Evolutionary conservation across 139 green algal species (phyloP), one percentile per base, ranked within the genome.

Genomic region (Zygnema circumcarinatum): DNA sequence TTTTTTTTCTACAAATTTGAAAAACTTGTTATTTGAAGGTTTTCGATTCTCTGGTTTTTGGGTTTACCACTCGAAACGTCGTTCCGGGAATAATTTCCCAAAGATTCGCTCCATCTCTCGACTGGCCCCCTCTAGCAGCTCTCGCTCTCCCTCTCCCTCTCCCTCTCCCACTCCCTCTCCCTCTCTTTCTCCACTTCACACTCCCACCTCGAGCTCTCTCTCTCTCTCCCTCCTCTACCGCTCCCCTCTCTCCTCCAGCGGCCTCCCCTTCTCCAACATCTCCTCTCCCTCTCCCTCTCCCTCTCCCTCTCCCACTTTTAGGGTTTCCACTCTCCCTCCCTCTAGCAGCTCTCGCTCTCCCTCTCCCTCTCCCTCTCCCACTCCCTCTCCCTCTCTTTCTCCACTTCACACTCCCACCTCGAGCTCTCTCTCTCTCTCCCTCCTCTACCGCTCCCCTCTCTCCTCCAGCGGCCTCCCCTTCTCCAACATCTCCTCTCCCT

Each of bases 81-180:
- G 78, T 85, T 25, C 78, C 78, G 32, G 78, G 78, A 38, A 85
- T 85, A 1, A 74, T 38, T 16, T 85, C 40, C 78, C 78, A 85
- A 21, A 36, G 3, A n/a, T 81, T 1, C 3, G 39, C 74, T 69
- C 74, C 31, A 2, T 53, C 74, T 38, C 31, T 69, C 32, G 39
- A n/a, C 35, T 53, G 29, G 33, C 31, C 31, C 11, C 73, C 11
- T 2, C n/a, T 47, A 39, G 39, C 33, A 33, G 2, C 74, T 2
- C 73, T 36, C 1, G 2, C 74, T 2, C 73, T 36, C 1, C 2
- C 73, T 1, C 25, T 20, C 1, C 25, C 25, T 39, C 11, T 47
- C 2, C 3, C n/a, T 39, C 73, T 80, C 73, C 73, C 1, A 29
- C 74, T 67, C n/a, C 74, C 74, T 22, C 47, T 81, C 74, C 74